Evolutionary conservation across 345 rosid genomes (phyloP), one percentile per base, ranked within the genome.

Genomic region (Boechera retrofracta): DNA sequence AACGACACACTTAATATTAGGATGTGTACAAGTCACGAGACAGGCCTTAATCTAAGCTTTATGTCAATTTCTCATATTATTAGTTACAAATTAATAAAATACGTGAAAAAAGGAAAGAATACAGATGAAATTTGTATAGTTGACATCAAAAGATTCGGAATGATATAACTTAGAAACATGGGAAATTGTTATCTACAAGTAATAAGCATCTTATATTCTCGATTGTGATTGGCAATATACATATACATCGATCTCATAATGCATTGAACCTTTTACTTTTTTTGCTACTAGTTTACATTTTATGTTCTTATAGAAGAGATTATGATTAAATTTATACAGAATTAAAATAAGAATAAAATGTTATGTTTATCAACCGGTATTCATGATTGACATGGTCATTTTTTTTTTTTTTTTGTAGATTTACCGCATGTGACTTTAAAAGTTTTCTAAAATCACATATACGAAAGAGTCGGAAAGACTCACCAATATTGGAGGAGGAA

Each of bases 161-260:
- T 81, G 86, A 73, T 81, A 73, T 85, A 82, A 69, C 91, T 88
- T 90, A 81, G 80, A 78, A 81, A 78, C 82, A 73, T 78, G 81
- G 87, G 88, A 87, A 85, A 83, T 84, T 85, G 92, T 87, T 90
- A 76, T 82, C 88, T 85, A 85, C 89, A 88, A 90, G 92, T 81
- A 65, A 84, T 77, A 84, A 74, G 86, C 88, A 83, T 87, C 81
- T 76, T 72, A 55, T 80, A 77, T 76, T 77, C 66, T 70, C 67
- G 81, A 74, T 71, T 74, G 82, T 79, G 87, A 86, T 79, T 73
- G 83, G 67, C 52, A 62, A 24, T 61, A n/a, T 57, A 42, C 39
- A 39, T 18, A 53, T 2, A 35, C 9, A 41, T 65, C 65, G 45
- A 39, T 68, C 47, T 67, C 48, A 18, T 67, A 41, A 76, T 33